Conservation (phyloP, 495 filamentous ascomycete species). For the Lasiosphaeria hispida region DNA sequence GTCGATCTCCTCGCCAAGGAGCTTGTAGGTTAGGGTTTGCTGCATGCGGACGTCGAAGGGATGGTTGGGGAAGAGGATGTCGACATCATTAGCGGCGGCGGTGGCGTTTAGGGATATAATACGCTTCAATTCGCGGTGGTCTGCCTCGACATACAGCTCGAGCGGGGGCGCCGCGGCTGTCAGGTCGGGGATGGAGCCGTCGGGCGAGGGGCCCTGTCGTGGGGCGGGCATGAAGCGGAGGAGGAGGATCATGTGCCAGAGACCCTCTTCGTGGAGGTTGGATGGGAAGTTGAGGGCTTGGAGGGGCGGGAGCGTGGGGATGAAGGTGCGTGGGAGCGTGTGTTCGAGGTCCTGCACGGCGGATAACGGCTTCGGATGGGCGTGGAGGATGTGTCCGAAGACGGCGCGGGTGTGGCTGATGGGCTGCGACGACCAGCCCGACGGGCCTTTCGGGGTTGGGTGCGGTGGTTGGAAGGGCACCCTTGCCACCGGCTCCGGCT, state of each 20-base stretch:
- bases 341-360: constrained; percentile 21
- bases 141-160: constrained; percentile 38
- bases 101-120: constrained; percentile 25
- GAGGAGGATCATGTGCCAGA: constrained; percentile 25
- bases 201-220: background rate
- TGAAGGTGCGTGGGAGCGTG: constrained; percentile 22
- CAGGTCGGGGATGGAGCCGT: constrained; percentile 2
- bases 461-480: background rate
- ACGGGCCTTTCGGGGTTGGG: background rate
- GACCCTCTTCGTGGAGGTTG: constrained; percentile 23
- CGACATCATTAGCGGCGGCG: constrained; percentile 11
- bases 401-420: constrained; percentile 33
- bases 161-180: constrained; percentile 26
- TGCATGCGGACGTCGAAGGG: constrained; percentile 41
- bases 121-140: constrained; percentile 24
- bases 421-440: constrained; percentile 28
- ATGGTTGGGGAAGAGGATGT: constrained; percentile 36
- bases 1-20: constrained; percentile 19
- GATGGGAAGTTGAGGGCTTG: constrained; percentile 15
- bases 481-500: background rate
- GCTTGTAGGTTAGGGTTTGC: constrained; percentile 32
- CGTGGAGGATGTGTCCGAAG: constrained; percentile 44
- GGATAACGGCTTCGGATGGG: constrained; percentile 19
- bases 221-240: constrained; percentile 31
- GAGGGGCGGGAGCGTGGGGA: constrained; percentile 25